phyloP scores from a whole-genome alignment of 176 grass and related monocot species.

The Rhipidocladum racemiflorum region DNA sequence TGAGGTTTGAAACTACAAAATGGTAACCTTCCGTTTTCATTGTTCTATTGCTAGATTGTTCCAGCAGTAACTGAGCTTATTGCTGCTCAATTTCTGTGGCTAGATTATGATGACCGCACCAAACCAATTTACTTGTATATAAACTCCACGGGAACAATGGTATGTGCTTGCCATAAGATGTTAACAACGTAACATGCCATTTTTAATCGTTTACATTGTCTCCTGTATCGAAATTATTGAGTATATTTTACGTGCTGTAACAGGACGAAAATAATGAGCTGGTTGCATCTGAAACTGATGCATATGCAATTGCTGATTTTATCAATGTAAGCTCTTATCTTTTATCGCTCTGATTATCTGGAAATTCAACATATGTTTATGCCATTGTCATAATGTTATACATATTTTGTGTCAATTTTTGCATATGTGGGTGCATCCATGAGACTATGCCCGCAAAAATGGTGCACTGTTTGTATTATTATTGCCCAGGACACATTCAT shows the following conservation, averaged over 20 bases:
- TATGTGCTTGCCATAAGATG: conserved; percentile 25
- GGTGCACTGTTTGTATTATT: neutral
- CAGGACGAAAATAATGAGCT: conserved; percentile 77
- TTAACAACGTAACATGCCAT: neutral
- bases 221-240: neutral
- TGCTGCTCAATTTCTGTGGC: conserved; percentile 75
- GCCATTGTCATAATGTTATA: neutral
- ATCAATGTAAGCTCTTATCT: conserved; percentile 60
- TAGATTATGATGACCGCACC: conserved; percentile 72
- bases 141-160: conserved; percentile 68
- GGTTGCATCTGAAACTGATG: conserved; percentile 75
- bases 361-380: conserved; percentile 15
- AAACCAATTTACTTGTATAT: conserved; percentile 91
- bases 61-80: conserved; percentile 87
- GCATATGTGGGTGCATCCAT: neutral
- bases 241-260: conserved; percentile 22
- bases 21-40: neutral
- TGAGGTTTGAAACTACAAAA: neutral
- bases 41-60: conserved; percentile 33
- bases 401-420: neutral
- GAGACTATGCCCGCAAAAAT: neutral
- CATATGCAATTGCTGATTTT: conserved; percentile 72
- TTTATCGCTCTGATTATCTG: neutral
- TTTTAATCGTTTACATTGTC: neutral
- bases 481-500: neutral